phyloP scores from a whole-genome alignment of 805 yeast species.

The Yamadazyma kitorensis region DNA sequence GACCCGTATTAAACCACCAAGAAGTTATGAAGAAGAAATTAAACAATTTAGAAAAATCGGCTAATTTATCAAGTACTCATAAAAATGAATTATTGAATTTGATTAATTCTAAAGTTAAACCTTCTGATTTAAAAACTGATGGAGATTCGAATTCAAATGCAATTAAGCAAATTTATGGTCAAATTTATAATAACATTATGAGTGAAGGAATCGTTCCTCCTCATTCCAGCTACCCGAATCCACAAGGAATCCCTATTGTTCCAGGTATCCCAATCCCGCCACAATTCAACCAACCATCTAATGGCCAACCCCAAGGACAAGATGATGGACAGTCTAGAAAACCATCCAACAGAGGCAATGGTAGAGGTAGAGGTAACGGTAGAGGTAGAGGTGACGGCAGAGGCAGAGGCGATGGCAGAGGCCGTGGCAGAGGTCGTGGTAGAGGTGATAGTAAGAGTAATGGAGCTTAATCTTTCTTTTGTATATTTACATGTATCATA shows the following conservation, averaged over 20 bases:
- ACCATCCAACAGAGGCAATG: slow-evolving; percentile 2
- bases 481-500: no score
- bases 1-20: slow-evolving; percentile 10
- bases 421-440: slow-evolving; percentile 11
- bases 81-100: slow-evolving; percentile 42
- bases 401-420: slow-evolving; percentile 8
- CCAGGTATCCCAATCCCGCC: slow-evolving; percentile 17
- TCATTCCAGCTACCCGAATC: slow-evolving; percentile 15
- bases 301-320: background rate
- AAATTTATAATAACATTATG: slow-evolving; percentile 43
- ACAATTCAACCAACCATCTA: slow-evolving; percentile 1
- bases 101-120: slow-evolving; percentile 33
- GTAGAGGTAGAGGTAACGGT: slow-evolving; percentile 17
- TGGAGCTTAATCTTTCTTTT: background rate
- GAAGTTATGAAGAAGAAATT: slow-evolving; percentile 20
- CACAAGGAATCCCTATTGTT: slow-evolving; percentile 37
- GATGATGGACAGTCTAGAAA: background rate
- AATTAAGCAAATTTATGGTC: slow-evolving; percentile 41
- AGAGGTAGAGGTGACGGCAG: slow-evolving; percentile 1
- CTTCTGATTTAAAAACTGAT: slow-evolving; percentile 15
- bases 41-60: slow-evolving; percentile 6
- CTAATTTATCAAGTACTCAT: slow-evolving; percentile 16
- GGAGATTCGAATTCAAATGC: slow-evolving; percentile 26
- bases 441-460: slow-evolving; percentile 7
- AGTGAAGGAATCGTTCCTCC: slow-evolving; percentile 26